Conservation (phyloP, 768 basidiomycete species). For the Hemileccinum rubropunctum region DNA sequence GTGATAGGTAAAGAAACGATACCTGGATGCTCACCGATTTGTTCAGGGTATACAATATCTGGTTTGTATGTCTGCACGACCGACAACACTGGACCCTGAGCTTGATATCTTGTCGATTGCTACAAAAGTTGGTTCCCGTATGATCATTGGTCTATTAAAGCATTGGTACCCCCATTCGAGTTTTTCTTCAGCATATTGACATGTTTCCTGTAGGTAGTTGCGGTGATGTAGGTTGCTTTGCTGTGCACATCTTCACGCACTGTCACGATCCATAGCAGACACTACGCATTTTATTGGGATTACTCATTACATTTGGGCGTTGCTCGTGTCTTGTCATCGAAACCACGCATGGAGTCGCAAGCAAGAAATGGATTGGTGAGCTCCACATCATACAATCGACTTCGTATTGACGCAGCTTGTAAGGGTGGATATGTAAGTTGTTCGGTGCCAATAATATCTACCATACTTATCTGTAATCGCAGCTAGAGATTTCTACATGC, state of each 20-base stretch:
- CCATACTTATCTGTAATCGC: background rate
- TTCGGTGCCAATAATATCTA: background rate
- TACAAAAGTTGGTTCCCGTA: constrained; percentile 12
- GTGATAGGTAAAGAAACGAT: constrained; percentile 1
- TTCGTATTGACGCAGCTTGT: background rate
- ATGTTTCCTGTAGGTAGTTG: background rate
- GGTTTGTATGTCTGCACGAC: background rate
- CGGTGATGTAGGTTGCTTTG: background rate
- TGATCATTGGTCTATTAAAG: constrained; percentile 1
- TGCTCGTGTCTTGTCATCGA: constrained; percentile 3
- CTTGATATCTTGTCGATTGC: background rate
- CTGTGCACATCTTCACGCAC: background rate
- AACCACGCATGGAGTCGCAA: background rate
- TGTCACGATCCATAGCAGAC: background rate
- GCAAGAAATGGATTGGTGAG: constrained; percentile 1
- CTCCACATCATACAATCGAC: background rate
- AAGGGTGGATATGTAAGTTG: background rate
- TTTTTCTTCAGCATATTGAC: background rate
- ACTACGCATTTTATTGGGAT: constrained; percentile 5
- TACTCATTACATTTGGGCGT: background rate
- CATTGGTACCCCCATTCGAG: background rate
- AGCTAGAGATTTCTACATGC: background rate
- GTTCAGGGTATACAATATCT: constrained; percentile 2
- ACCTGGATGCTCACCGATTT: background rate
- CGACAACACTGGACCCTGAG: constrained; percentile 6